These are phyloP conservation scores for Aureobasidium musti DNA, from an alignment of 2,329 filamentous ascomycete species.

Conservation along the genomic window DNA sequence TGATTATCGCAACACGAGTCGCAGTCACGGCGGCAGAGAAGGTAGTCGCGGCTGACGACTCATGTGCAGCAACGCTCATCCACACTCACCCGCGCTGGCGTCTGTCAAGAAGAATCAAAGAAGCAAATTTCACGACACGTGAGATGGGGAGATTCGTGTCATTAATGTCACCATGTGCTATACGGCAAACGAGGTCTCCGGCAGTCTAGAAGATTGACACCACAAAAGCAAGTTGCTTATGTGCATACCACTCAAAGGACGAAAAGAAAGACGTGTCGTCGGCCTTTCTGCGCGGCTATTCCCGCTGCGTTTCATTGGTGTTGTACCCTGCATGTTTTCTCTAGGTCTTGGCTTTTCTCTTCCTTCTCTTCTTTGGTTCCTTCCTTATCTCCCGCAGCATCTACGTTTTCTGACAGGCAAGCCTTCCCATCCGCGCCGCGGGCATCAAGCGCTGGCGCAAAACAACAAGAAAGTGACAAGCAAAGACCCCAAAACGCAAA, in stretches of 20 bases:
- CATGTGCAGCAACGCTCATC: conserved; percentile 1
- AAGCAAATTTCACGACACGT: conserved; percentile 4
- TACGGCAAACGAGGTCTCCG: neutral
- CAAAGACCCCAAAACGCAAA: neutral
- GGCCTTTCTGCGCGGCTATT: neutral
- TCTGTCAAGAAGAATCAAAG: neutral
- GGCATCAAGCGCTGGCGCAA: no score
- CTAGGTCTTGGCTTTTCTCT: neutral
- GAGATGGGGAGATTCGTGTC: neutral
- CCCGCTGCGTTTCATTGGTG: neutral
- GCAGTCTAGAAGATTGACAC: neutral
- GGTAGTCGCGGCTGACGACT: neutral
- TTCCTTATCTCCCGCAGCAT: conserved; percentile 4
- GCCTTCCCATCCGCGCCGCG: neutral
- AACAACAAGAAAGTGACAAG: no score
- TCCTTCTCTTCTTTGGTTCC: no score
- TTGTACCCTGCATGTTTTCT: conserved; percentile 4
- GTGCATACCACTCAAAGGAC: neutral
- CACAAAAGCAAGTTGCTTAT: neutral
- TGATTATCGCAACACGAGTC: neutral
- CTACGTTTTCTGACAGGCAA: conserved; percentile 26
- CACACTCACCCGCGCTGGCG: conserved; percentile 1
- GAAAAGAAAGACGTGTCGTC: conserved; percentile 6
- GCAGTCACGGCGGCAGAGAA: neutral
- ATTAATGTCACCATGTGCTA: no score